phyloP scores from a whole-genome alignment of 2,329 filamentous ascomycete genomes.

The Aspergillus uvarum region DNA sequence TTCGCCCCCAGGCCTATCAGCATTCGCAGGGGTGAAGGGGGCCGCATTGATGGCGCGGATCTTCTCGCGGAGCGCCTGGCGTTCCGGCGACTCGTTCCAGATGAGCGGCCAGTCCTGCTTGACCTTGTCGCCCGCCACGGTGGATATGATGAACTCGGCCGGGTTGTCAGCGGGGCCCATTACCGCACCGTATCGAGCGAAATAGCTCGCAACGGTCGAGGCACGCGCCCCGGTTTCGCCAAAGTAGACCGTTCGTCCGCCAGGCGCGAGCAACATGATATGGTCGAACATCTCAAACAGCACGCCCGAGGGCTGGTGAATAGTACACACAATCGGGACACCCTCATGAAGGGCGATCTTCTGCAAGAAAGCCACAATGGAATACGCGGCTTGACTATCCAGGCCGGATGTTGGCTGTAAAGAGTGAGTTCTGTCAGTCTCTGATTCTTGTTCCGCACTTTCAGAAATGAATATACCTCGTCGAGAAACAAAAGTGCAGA shows the following conservation, averaged over 20 bases:
- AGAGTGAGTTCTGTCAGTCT: too few species aligned
- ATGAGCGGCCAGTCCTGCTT: too few species aligned
- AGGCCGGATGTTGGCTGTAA: slow-evolving; percentile 79
- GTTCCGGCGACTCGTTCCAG: too few species aligned
- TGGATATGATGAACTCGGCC: not conserved
- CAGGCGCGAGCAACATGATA: not conserved
- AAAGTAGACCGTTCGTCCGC: not conserved
- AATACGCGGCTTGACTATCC: slow-evolving; percentile 86
- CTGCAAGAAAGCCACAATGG: slow-evolving; percentile 77
- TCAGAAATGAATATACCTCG: slow-evolving; percentile 32
- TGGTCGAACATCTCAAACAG: not conserved
- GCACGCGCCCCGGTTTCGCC: not conserved
- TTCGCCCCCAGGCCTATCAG: too few species aligned
- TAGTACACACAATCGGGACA: slow-evolving; percentile 86
- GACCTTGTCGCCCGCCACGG: too few species aligned
- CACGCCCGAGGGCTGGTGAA: slow-evolving; percentile 68
- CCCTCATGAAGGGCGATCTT: slow-evolving; percentile 77
- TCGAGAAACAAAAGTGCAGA: slow-evolving; percentile 83
- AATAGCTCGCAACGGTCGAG: not conserved
- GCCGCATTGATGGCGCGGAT: too few species aligned
- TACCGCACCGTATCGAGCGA: not conserved
- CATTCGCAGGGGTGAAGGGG: too few species aligned
- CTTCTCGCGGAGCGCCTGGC: too few species aligned
- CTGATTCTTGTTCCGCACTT: too few species aligned
- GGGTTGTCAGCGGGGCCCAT: not conserved